Evolutionary conservation across 805 yeast species (phyloP), one percentile per base, ranked within the genome.

Genomic region (Lipomyces yamadae): DNA sequence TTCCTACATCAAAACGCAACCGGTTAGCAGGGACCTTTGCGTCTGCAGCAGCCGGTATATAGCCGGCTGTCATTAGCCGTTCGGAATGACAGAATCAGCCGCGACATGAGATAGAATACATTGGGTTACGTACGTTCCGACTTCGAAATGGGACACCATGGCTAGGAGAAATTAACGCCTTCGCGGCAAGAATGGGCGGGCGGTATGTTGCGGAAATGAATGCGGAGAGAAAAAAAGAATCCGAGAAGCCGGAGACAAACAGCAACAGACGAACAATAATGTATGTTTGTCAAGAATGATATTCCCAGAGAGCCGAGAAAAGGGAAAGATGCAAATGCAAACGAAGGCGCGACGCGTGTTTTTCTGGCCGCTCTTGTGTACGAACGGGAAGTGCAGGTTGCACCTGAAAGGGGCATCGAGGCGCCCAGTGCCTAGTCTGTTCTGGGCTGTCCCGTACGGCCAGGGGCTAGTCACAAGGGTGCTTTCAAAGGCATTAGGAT

Each of bases 1-100:
- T 82, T 80, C 58, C 81, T 78, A 57, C 15, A 18, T 15, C 15
- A 7, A 15, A 37, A 42, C 48, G 8, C 24, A 24, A 24, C 24
- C 24, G 48, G 48, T 42, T 42, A 42, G 48, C 24, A 6, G 24
- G 24, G 18, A 15, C n/a, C 48, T 4, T 15, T 42, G 8, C 48
- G 24, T 15, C n/a, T 42, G 18, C 6, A 4, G 48, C 48, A 8
- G 42, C 42, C 24, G 24, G n/a, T 15, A 42, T 2, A 42, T 42
- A 2, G 48, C 48, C 48, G 24, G n/a, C 18, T 42, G 48, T 42
- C 48, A n/a, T 15, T 42, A 24, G 18, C 8, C 15, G 15, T 42
- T 42, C 15, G 24, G 48, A 6, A 7, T 42, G 18, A 6, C 24
- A 15, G 48, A 42, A 42, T 42, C 48, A 5, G n/a, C 7, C 24